A percentile compares a stretch with the other conserved stretches of the same genome.
Conservation (phyloP, 2,329 filamentous ascomycete species). For the Botrytis fragariae region DNA sequence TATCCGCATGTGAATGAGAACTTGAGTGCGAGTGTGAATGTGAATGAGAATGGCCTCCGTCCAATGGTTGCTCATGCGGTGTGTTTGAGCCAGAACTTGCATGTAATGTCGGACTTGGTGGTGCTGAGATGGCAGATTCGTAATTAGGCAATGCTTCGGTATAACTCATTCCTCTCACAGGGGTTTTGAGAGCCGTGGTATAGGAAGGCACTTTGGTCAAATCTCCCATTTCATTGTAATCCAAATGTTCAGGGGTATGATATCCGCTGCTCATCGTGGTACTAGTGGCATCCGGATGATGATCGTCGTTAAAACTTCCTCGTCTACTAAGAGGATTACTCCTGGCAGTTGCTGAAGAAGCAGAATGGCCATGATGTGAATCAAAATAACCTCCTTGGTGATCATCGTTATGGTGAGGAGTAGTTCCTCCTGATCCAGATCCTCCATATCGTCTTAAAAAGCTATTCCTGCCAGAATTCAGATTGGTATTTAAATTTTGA, state of each 20-base stretch:
- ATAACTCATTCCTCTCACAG: slow-evolving; percentile 51
- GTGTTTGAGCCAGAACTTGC: slow-evolving; percentile 24
- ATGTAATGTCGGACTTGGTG: slow-evolving; percentile 38
- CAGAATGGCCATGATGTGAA: slow-evolving; percentile 25
- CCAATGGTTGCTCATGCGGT: slow-evolving; percentile 15
- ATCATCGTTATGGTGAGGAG: slow-evolving; percentile 32
- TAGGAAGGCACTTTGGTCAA: slow-evolving; percentile 76
- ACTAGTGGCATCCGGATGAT: slow-evolving; percentile 43
- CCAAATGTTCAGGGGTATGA: slow-evolving; percentile 55
- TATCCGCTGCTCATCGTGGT: slow-evolving; percentile 45
- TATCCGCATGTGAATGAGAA: background rate
- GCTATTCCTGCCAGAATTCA: slow-evolving; percentile 51
- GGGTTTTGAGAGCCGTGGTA: slow-evolving; percentile 67
- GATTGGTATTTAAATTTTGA: slow-evolving; percentile 66
- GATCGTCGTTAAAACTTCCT: slow-evolving; percentile 36
- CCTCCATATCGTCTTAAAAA: slow-evolving; percentile 35
- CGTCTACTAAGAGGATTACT: slow-evolving; percentile 44
- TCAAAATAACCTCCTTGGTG: slow-evolving; percentile 30
- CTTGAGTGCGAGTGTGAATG: background rate
- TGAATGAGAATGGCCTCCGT: background rate
- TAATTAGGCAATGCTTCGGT: slow-evolving; percentile 65
- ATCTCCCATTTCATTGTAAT: slow-evolving; percentile 59
- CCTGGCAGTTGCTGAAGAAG: slow-evolving; percentile 24
- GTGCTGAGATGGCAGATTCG: slow-evolving; percentile 55
- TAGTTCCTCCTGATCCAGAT: slow-evolving; percentile 38